Base-by-base conservation (phyloP, 2,329 filamentous ascomycete species). In the Fusarium setosum region DNA sequence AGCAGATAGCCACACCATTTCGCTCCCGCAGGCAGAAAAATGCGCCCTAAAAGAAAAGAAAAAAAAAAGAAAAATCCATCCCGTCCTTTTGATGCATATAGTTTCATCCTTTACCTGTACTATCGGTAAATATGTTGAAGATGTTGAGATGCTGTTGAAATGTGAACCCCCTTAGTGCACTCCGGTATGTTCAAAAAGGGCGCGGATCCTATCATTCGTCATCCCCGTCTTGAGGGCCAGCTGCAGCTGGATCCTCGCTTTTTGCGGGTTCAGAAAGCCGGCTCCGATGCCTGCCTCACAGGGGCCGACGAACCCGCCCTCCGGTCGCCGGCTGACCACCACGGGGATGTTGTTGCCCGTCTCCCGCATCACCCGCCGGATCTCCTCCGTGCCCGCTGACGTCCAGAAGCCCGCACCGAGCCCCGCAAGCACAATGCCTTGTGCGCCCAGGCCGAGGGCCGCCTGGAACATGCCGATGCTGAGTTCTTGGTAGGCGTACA, bases 401-500 rank as follows among this genome's bases (percentile, higher is more conserved):
- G 79, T 81, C 75, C 84, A 81, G 1, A 82, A 82, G 6, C 86
- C 86, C 3, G 84, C 84, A 2, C 86, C 86, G 32, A 85, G 79
- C 7, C 85, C 86, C 0, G 85, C 86, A 20, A 83, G 82, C 2
- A 88, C 83, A 10, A 89, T 77, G 2, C 86, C 86, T 60, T 82
- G 72, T 0, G 86, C 84, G 3, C 85, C 86, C 6, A 75, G 77
- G 2, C 75, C 76, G n/a, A 85, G 78, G 4, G 84, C 82, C 0
- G 82, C 79, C 23, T 79, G 74, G 38, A 86, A 81, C 3, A 87
- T 76, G 17, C 73, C 72, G 18, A 82, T 76, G 61, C 83, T 77
- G 68, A 86, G 82, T 56, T 82, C 84, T 67, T 88, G 81, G 72
- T 88, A 81, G 1, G 82, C 80, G 72, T 85, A 87, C 6, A 88